Evolutionary conservation across 2,329 filamentous ascomycete genomes (phyloP).

Genomic region (Cladophialophora bantiana): DNA sequence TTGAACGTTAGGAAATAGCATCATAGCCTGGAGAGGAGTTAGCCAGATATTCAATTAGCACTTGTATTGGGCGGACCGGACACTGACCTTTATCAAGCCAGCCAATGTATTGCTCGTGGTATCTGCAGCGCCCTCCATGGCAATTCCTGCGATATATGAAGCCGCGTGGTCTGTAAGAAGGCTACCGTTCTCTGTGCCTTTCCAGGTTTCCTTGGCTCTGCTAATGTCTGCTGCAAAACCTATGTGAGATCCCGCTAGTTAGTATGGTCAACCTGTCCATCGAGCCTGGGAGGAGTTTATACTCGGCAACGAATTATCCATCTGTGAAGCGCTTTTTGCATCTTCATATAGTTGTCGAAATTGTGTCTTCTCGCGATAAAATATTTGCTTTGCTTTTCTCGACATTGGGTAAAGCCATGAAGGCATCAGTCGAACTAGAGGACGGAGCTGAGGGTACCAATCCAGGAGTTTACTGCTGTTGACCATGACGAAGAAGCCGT

Average conservation of each 20-base stretch:
- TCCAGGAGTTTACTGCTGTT: constrained; percentile 16
- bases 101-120: constrained; percentile 58
- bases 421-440: constrained; percentile 16
- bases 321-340: neutral
- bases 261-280: too few relatives aligned
- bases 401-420: constrained; percentile 20
- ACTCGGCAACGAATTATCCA: neutral
- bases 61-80: neutral
- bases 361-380: constrained; percentile 15
- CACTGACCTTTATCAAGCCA: constrained; percentile 50
- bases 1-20: constrained; percentile 56
- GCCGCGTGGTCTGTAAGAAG: constrained; percentile 30
- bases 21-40: constrained; percentile 52
- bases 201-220: constrained; percentile 24
- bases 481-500: constrained; percentile 12
- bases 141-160: constrained; percentile 46
- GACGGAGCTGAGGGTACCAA: constrained; percentile 22
- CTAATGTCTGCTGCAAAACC: constrained; percentile 19
- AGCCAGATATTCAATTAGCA: neutral
- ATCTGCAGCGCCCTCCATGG: constrained; percentile 54
- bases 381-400: constrained; percentile 16
- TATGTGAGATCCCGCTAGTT: neutral
- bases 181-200: constrained; percentile 30
- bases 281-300: too few relatives aligned
- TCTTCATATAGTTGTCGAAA: constrained; percentile 16